These are phyloP conservation scores for Exophiala viscosa DNA, from an alignment of 2,329 filamentous ascomycete species.

Conservation along the genomic window DNA sequence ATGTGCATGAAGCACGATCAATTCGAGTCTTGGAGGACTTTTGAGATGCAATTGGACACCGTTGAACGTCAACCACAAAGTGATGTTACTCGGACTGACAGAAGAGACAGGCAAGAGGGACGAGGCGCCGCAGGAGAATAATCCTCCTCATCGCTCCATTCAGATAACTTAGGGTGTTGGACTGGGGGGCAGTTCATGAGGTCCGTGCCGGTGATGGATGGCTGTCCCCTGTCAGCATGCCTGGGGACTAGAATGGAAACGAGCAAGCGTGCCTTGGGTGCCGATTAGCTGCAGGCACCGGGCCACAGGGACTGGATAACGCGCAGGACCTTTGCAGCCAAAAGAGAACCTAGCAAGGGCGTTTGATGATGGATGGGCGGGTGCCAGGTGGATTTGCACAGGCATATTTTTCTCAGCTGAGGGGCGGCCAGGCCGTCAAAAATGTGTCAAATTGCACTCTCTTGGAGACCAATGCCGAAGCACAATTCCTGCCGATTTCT, in stretches of 20 bases:
- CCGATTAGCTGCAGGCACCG: conserved; percentile 14
- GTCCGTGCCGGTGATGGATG: conserved; percentile 17
- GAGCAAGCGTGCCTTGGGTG: conserved; percentile 3
- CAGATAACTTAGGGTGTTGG: background rate
- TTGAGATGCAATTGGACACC: conserved; percentile 14
- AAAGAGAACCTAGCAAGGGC: background rate
- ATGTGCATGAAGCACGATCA: conserved; percentile 13
- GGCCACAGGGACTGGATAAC: background rate
- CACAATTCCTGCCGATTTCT: background rate
- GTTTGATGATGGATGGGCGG: background rate
- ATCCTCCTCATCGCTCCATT: conserved; percentile 3
- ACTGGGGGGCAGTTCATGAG: conserved; percentile 4
- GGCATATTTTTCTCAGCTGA: background rate
- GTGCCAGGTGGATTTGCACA: too few relatives aligned
- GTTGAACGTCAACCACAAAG: conserved; percentile 11
- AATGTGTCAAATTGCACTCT: conserved; percentile 11
- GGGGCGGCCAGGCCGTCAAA: background rate
- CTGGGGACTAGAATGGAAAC: conserved; percentile 7
- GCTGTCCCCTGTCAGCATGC: background rate
- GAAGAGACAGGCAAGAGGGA: conserved; percentile 14
- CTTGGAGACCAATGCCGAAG: background rate
- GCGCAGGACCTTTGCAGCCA: background rate
- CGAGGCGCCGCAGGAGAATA: conserved; percentile 9
- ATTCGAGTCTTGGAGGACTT: conserved; percentile 11
- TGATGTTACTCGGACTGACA: conserved; percentile 18